These are phyloP conservation scores for Trichoderma sp. DNA, from an alignment of 2,329 filamentous ascomycete genomes.

Conservation along the genomic window DNA sequence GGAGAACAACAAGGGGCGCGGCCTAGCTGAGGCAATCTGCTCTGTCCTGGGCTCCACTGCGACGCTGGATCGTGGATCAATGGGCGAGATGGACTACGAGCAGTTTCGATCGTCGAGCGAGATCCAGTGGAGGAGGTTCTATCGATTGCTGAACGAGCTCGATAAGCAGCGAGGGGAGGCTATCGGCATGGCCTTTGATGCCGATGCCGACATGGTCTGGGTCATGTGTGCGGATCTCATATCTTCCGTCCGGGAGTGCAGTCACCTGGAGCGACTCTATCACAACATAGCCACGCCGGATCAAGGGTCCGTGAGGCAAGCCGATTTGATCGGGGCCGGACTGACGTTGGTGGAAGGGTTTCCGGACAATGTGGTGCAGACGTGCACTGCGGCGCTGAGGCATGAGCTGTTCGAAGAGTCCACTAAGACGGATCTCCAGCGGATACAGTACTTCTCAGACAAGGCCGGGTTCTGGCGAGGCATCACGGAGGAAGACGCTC, in stretches of 20 bases:
- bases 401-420: slow-evolving; percentile 75
- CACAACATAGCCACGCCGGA: slow-evolving; percentile 65
- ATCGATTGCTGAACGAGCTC: slow-evolving; percentile 79
- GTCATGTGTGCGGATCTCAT: slow-evolving; percentile 80
- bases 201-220: slow-evolving; percentile 73
- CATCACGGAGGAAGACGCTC: slow-evolving; percentile 79
- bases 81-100: slow-evolving; percentile 72
- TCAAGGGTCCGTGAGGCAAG: slow-evolving; percentile 55
- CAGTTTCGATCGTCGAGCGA: slow-evolving; percentile 74
- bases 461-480: slow-evolving; percentile 76
- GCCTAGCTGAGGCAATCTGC: slow-evolving; percentile 76
- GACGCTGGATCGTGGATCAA: slow-evolving; percentile 61
- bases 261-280: slow-evolving; percentile 71
- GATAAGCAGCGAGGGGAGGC: slow-evolving; percentile 85
- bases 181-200: slow-evolving; percentile 75
- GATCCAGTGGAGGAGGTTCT: slow-evolving; percentile 87
- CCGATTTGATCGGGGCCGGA: slow-evolving; percentile 69
- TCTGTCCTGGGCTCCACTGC: slow-evolving; percentile 71
- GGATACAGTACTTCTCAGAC: slow-evolving; percentile 77
- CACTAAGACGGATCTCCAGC: slow-evolving; percentile 68
- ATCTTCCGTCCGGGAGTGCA: slow-evolving; percentile 78
- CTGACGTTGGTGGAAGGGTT: slow-evolving; percentile 70
- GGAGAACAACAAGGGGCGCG: slow-evolving; percentile 51
- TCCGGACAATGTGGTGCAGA: slow-evolving; percentile 67
- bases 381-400: slow-evolving; percentile 67